These are phyloP conservation scores for Pestalotiopsis sp. DNA, from an alignment of 2,329 filamentous ascomycete species.

Conservation along the genomic window DNA sequence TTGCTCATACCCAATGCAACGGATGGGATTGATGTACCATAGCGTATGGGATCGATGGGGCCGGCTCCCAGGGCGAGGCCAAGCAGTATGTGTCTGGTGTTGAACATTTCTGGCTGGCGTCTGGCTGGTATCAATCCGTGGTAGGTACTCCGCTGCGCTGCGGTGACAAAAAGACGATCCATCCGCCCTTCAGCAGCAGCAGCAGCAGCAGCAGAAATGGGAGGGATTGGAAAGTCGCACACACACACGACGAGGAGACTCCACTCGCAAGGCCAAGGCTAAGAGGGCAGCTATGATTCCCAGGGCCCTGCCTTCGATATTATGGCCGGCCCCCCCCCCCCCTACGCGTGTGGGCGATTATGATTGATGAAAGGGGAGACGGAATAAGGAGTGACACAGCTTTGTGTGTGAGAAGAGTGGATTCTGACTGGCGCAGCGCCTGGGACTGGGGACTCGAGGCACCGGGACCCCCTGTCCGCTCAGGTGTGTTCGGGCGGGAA, in stretches of 20 bases:
- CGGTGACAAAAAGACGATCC: neutral
- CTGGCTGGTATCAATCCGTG: neutral
- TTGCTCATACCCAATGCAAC: conserved; percentile 2
- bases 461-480: conserved; percentile 14
- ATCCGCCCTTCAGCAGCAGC: neutral
- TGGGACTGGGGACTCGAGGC: conserved; percentile 17
- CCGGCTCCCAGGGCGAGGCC: neutral
- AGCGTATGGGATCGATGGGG: neutral
- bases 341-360: conserved; percentile 14
- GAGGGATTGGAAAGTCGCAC: neutral
- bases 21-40: conserved; percentile 1
- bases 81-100: conserved; percentile 14
- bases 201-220: neutral
- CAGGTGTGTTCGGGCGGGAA: neutral
- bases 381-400: conserved; percentile 39
- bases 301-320: neutral
- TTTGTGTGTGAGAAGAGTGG: conserved; percentile 43
- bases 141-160: neutral
- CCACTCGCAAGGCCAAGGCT: conserved; percentile 10
- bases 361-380: conserved; percentile 39
- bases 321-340: conserved; percentile 8
- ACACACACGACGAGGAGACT: neutral
- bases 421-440: conserved; percentile 16
- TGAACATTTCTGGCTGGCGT: too few relatives aligned
- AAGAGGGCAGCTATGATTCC: conserved; percentile 19